phyloP scores from a whole-genome alignment of 805 yeast genomes.

The Kodamaea kaohsiungensis region DNA sequence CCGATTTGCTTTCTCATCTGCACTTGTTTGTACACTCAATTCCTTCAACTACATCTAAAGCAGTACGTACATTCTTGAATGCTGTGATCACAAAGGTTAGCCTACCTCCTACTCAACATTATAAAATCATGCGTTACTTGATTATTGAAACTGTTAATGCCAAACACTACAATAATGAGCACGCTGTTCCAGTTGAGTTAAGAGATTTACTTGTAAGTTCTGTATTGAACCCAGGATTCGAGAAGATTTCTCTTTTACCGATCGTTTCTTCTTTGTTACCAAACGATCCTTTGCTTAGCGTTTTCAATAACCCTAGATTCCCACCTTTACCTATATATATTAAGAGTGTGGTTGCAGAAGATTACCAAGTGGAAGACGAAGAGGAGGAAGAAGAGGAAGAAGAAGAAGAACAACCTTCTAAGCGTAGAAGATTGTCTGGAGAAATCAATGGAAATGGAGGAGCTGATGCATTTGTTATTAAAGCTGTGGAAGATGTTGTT shows the following conservation, averaged over 20 bases:
- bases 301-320: slow-evolving; percentile 73
- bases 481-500: background rate
- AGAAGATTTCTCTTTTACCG: slow-evolving; percentile 67
- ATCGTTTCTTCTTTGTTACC: slow-evolving; percentile 57
- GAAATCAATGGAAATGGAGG: background rate
- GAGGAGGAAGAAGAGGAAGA: slow-evolving; percentile 12
- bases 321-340: slow-evolving; percentile 48
- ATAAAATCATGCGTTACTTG: slow-evolving; percentile 48
- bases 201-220: slow-evolving; percentile 46
- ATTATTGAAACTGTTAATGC: slow-evolving; percentile 36
- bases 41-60: slow-evolving; percentile 33
- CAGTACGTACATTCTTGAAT: slow-evolving; percentile 49
- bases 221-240: slow-evolving; percentile 70
- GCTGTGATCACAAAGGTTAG: slow-evolving; percentile 48
- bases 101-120: slow-evolving; percentile 64
- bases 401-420: slow-evolving; percentile 4
- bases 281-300: slow-evolving; percentile 52
- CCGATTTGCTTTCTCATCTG: slow-evolving; percentile 69
- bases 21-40: slow-evolving; percentile 51
- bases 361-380: slow-evolving; percentile 7
- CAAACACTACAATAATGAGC: slow-evolving; percentile 23
- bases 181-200: slow-evolving; percentile 34
- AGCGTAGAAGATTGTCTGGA: background rate
- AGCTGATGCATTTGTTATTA: background rate
- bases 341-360: slow-evolving; percentile 14